Evolutionary conservation across 176 grass and related monocot species (phyloP).

Genomic region (Canna indica): DNA sequence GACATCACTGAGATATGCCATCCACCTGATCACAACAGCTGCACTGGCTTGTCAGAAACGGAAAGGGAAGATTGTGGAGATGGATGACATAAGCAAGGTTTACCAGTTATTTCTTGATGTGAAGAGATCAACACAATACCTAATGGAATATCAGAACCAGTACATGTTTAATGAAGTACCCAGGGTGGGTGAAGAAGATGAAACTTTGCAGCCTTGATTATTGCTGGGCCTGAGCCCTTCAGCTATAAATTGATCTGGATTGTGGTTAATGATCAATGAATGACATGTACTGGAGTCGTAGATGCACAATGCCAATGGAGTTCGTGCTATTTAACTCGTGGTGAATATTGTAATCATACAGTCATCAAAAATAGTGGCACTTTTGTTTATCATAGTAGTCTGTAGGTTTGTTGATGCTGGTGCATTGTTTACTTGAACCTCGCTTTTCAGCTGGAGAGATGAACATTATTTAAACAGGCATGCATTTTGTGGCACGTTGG

Average conservation of each 20-base stretch:
- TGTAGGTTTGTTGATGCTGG: neutral
- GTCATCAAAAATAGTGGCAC: no score
- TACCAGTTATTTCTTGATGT: constrained; percentile 85
- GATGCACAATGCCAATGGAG: neutral
- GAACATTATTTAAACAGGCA: no score
- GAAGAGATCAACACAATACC: constrained; percentile 76
- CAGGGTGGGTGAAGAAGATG: constrained; percentile 37
- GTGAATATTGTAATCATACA: neutral
- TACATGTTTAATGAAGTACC: constrained; percentile 90
- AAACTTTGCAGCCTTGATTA: constrained; percentile 40
- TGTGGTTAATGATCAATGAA: neutral
- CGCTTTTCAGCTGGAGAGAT: no score
- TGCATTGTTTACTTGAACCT: neutral
- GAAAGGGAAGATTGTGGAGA: constrained; percentile 78
- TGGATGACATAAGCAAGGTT: constrained; percentile 83
- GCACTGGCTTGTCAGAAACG: constrained; percentile 74
- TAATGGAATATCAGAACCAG: constrained; percentile 85
- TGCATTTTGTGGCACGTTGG: no score
- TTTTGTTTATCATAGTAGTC: neutral
- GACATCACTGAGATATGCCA: constrained; percentile 76
- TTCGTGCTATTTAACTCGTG: neutral
- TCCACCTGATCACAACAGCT: constrained; percentile 67
- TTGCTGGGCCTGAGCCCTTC: neutral
- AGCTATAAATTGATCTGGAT: neutral
- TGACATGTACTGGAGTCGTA: neutral